Evolutionary conservation across 140 eudicot species (phyloP).

Genomic region (Anethum foeniculum): DNA sequence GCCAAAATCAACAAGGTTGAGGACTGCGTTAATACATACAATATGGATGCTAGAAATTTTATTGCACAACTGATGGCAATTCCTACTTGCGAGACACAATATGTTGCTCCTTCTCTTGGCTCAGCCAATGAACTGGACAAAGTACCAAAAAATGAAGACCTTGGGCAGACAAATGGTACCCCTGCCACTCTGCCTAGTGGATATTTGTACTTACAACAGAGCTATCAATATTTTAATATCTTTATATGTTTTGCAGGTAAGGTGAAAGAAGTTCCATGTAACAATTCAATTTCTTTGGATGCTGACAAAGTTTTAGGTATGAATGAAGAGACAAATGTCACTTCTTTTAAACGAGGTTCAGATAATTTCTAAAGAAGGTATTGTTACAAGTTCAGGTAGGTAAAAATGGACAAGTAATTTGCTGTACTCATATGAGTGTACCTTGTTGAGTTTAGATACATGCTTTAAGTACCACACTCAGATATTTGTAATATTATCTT

Average conservation of each 20-base stretch:
- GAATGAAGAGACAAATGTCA: slow-evolving; percentile 16
- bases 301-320: slow-evolving; percentile 17
- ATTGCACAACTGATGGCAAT: slow-evolving; percentile 56
- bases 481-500: not conserved
- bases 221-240: slow-evolving; percentile 8
- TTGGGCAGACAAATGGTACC: slow-evolving; percentile 22
- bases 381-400: not conserved
- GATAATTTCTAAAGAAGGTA: slow-evolving; percentile 46
- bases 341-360: slow-evolving; percentile 34
- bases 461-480: not conserved
- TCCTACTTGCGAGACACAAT: slow-evolving; percentile 32
- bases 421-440: not conserved
- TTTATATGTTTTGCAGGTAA: slow-evolving; percentile 17
- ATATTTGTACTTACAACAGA: not conserved
- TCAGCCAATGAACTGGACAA: slow-evolving; percentile 17
- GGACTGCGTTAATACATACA: slow-evolving; percentile 41
- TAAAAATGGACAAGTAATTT: not conserved
- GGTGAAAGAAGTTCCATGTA: slow-evolving; percentile 22
- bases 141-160: slow-evolving; percentile 17
- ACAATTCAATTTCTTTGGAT: slow-evolving; percentile 10
- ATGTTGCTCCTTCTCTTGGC: slow-evolving; percentile 17
- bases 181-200: not conserved
- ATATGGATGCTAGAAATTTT: slow-evolving; percentile 83
- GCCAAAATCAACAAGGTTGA: slow-evolving; percentile 78
- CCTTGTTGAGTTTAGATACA: not conserved